These are phyloP conservation scores for Thalassia testudinum DNA, from an alignment of 116 monocot species.

Conservation along the genomic window DNA sequence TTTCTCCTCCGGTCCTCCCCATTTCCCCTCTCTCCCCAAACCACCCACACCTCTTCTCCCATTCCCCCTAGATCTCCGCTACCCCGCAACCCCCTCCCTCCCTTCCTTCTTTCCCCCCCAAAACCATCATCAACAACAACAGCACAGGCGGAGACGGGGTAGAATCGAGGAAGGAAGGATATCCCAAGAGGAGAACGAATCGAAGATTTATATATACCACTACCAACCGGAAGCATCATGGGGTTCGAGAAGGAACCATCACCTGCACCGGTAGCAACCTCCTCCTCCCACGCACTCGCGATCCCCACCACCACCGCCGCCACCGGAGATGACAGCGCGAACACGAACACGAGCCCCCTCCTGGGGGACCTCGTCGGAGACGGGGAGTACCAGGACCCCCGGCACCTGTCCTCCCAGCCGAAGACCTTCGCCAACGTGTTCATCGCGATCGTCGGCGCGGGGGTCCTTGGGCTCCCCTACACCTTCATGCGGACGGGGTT, in stretches of 20 bases:
- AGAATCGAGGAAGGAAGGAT: too few relatives aligned
- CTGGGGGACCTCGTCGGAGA: slow-evolving; percentile 19
- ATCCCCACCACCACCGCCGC: slow-evolving; percentile 2
- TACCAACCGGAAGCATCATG: slow-evolving; percentile 16
- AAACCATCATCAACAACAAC: not conserved
- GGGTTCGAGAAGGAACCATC: slow-evolving; percentile 30
- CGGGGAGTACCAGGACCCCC: too few relatives aligned
- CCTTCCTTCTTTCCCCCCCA: slow-evolving; percentile 22
- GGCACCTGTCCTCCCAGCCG: slow-evolving; percentile 57
- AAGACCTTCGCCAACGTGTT: slow-evolving; percentile 97
- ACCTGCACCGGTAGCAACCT: too few relatives aligned
- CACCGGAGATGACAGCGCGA: not conserved
- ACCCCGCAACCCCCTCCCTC: slow-evolving; percentile 11
- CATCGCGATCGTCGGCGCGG: slow-evolving; percentile 92
- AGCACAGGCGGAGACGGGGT: not conserved
- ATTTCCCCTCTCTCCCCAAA: slow-evolving; percentile 64
- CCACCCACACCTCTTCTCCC: slow-evolving; percentile 72
- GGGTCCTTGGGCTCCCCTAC: slow-evolving; percentile 93
- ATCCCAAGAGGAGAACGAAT: not conserved
- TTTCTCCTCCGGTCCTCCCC: slow-evolving; percentile 28
- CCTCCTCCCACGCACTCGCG: slow-evolving; percentile 29
- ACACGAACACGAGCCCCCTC: not conserved
- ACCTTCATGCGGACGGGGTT: slow-evolving; percentile 83
- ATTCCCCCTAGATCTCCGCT: slow-evolving; percentile 47
- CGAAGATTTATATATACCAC: not conserved